Evolutionary conservation across 176 grass and related monocot species (phyloP), one percentile per base, ranked within the genome.

Genomic region (Oryza nivara): DNA sequence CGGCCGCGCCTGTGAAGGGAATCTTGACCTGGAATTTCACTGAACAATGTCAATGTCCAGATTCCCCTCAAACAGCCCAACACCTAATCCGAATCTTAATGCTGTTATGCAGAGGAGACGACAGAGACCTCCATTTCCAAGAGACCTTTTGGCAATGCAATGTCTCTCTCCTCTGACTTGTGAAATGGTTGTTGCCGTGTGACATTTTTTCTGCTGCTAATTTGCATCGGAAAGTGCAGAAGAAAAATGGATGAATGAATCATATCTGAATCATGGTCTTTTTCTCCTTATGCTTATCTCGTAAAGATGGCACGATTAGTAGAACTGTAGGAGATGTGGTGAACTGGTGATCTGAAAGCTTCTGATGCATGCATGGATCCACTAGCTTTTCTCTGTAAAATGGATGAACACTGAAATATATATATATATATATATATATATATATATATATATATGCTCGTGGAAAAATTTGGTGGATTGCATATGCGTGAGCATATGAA

Each of bases 1-100:
- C 58, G 40, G 6, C 40, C 38, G 0, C 5, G 2, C 35, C 58
- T 20, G 58, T 63, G 58, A 23, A 63, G 58, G 43, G 43, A 63
- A 63, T 63, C 58, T 63, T 63, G 58, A 63, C n/a, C 58, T 63
- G 58, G 58, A 63, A 22, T 23, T 63, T 63, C 58, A 63, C n/a
- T 63, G 19, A 63, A 63, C n/a, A 22, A 63, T 63, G 58, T 63
- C 58, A 63, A 63, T 23, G 58, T 63, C 20, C 58, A 63, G 58
- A 63, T 63, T 63, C 58, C n/a, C 20, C 7, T 63, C 58, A 4
- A 63, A n/a, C n/a, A 63, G 0, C 56, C n/a, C n/a, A 63, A 63
- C 11, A 63, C 56, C 7, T 22, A 61, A 61, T n/a, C 20, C 20
- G 7, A 60, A 22, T 7, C 19, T 22, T 32, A 32, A 32, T 32